These are phyloP conservation scores for Ceratocystis cacaofunesta DNA, from an alignment of 2,329 filamentous ascomycete genomes.

Conservation along the genomic window DNA sequence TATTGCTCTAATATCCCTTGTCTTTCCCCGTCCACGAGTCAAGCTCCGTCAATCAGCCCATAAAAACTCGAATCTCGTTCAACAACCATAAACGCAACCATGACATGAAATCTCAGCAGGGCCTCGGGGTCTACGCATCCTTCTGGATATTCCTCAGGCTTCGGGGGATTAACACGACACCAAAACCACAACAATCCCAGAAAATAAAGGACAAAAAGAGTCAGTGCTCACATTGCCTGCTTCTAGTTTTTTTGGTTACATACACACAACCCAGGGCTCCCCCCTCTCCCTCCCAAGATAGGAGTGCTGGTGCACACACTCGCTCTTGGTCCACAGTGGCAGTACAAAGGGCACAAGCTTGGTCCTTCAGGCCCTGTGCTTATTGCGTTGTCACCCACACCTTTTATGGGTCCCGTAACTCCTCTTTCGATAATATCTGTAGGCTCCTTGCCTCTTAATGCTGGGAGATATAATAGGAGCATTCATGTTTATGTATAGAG, in stretches of 20 bases:
- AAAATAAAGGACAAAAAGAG: not conserved
- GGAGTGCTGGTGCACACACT: not conserved
- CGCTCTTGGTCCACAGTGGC: not conserved
- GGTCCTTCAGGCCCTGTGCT: not conserved
- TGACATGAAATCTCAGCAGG: not conserved
- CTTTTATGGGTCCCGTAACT: not conserved
- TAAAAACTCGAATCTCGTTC: not conserved
- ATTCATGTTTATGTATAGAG: not conserved
- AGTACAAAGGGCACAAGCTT: constrained; percentile 1
- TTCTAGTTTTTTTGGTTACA: not conserved
- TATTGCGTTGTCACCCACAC: not conserved
- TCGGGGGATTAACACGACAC: not conserved
- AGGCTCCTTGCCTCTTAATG: not conserved
- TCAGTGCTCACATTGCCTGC: not conserved
- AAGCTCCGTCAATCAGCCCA: not conserved
- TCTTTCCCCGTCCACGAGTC: not conserved
- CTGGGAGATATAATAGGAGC: not conserved
- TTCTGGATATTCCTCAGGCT: not conserved
- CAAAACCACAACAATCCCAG: not conserved
- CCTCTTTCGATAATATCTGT: not conserved
- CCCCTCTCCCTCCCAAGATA: not conserved
- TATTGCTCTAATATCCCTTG: not conserved
- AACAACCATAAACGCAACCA: not conserved
- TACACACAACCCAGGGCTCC: not conserved
- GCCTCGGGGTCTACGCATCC: constrained; percentile 1